These are phyloP conservation scores for Xylariaceae sp. DNA, from an alignment of 2,329 filamentous ascomycete genomes.

Conservation along the genomic window DNA sequence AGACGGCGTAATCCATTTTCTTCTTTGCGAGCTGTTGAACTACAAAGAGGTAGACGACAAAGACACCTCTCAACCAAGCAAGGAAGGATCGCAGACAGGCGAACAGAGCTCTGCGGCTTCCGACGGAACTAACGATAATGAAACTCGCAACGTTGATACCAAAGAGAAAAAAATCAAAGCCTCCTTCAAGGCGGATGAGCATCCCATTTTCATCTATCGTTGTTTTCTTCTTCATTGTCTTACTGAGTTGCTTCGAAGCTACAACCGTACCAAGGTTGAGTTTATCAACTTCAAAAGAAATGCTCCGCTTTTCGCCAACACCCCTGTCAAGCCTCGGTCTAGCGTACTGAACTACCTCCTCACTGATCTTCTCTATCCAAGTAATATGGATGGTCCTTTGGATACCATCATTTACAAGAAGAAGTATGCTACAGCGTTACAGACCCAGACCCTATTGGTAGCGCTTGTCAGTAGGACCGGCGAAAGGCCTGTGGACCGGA, in stretches of 20 bases:
- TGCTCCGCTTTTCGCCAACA: conserved; percentile 74
- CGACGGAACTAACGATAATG: conserved; percentile 29
- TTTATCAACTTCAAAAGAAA: conserved; percentile 99
- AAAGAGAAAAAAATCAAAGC: conserved; percentile 66
- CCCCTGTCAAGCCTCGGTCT: conserved; percentile 89
- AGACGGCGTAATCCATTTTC: conserved; percentile 91
- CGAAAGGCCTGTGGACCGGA: conserved; percentile 62
- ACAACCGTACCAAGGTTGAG: conserved; percentile 92
- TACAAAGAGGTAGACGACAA: conserved; percentile 92
- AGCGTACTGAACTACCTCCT: conserved; percentile 92
- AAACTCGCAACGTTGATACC: conserved; percentile 34
- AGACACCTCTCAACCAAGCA: conserved; percentile 47
- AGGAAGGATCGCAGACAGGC: conserved; percentile 40
- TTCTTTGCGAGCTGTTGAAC: conserved; percentile 85
- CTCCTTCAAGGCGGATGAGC: conserved; percentile 83
- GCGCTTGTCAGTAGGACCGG: conserved; percentile 83
- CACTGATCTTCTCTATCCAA: conserved; percentile 64
- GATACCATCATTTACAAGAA: conserved; percentile 80
- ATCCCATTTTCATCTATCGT: conserved; percentile 93
- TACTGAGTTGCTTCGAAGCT: conserved; percentile 83
- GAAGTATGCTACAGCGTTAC: conserved; percentile 75
- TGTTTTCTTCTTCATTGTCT: conserved; percentile 93
- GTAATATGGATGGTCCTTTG: conserved; percentile 61
- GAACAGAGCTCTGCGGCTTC: conserved; percentile 35
- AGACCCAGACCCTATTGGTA: conserved; percentile 81